Conservation (phyloP, 306 rosid genomes). For the Citrullus colocynthis region DNA sequence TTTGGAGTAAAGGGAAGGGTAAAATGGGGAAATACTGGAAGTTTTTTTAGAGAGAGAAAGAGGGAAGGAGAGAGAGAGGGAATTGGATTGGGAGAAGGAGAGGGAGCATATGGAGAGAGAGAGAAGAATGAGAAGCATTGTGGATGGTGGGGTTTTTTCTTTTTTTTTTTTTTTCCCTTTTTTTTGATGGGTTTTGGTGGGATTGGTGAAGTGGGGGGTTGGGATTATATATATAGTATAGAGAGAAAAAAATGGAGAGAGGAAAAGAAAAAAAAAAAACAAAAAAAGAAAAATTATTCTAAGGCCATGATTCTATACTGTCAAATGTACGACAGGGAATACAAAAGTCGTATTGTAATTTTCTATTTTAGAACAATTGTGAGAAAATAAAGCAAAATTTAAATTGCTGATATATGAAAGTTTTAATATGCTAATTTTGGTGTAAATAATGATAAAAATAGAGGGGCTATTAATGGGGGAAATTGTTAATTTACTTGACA, state of each 20-base stretch:
- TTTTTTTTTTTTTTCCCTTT: no score
- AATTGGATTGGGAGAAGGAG: background rate
- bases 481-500: no score
- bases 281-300: background rate
- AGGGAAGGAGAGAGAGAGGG: background rate
- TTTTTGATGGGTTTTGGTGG: background rate
- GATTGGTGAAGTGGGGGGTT: background rate
- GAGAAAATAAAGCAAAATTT: no score
- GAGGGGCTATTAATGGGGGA: no score
- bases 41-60: background rate
- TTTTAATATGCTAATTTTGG: no score
- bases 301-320: background rate
- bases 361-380: no score
- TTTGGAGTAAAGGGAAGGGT: background rate
- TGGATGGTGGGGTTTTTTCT: background rate
- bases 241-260: no score
- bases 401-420: no score
- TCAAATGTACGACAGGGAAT: background rate
- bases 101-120: constrained; percentile 30
- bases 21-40: background rate
- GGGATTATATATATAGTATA: background rate
- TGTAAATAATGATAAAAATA: no score
- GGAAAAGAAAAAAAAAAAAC: background rate
- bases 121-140: constrained; percentile 26
- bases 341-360: no score